Evolutionary conservation across 495 filamentous ascomycete genomes (phyloP).

Genomic region (Lentithecium fluviatile): DNA sequence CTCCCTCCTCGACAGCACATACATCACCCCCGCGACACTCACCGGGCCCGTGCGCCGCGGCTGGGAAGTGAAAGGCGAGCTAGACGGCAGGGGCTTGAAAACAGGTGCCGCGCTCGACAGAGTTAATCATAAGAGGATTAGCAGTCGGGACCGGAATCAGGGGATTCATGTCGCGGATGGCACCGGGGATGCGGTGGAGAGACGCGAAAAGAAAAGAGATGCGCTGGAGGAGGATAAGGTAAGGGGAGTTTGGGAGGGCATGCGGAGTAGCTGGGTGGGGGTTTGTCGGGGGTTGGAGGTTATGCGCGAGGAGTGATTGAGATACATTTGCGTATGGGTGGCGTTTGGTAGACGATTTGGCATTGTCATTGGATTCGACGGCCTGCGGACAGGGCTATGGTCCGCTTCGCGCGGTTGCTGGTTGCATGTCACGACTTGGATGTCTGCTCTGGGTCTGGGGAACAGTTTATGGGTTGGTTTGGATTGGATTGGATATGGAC

Average conservation of each 20-base stretch:
- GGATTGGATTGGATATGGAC: no score
- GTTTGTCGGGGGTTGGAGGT: conserved; percentile 26
- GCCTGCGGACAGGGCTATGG: no score
- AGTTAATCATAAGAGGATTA: background rate
- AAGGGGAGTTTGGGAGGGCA: conserved; percentile 13
- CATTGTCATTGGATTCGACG: no score
- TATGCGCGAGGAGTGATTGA: conserved; percentile 7
- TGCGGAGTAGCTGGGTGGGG: conserved; percentile 23
- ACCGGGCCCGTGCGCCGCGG: conserved; percentile 52
- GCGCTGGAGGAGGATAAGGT: conserved; percentile 19
- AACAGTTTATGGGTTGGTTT: no score
- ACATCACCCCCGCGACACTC: conserved; percentile 54
- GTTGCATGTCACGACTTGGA: no score
- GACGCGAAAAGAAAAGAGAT: conserved; percentile 26
- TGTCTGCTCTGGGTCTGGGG: no score
- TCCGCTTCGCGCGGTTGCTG: no score
- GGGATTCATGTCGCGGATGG: conserved; percentile 10
- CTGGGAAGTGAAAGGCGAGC: conserved; percentile 50
- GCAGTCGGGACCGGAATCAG: background rate
- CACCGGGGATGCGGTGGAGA: conserved; percentile 15
- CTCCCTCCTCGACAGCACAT: conserved; percentile 56
- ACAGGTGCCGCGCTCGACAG: conserved; percentile 4
- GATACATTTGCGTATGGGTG: background rate
- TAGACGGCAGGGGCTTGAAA: conserved; percentile 42
- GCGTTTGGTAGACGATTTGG: background rate